Evolutionary conservation across 306 rosid genomes (phyloP).

Genomic region (Prunus fruticosa): DNA sequence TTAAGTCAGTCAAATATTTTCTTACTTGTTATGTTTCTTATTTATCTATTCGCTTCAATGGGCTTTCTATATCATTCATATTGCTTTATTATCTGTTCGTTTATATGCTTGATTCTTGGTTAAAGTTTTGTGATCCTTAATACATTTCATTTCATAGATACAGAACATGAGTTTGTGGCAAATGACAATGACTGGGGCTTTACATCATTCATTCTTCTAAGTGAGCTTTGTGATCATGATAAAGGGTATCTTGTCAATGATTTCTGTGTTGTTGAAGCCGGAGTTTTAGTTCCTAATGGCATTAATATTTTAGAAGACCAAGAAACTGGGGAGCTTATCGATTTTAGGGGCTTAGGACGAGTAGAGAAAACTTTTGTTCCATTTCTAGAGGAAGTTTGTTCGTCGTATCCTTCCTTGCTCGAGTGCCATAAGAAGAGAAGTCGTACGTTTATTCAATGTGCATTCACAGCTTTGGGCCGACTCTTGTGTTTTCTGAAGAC

Average conservation of each 20-base stretch:
- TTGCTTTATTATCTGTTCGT: too few relatives aligned
- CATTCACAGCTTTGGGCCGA: too few relatives aligned
- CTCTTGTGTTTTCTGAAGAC: too few relatives aligned
- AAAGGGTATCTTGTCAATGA: background rate
- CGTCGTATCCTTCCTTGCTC: too few relatives aligned
- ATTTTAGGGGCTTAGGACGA: background rate
- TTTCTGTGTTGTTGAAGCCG: background rate
- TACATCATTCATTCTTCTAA: background rate
- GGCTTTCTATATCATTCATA: too few relatives aligned
- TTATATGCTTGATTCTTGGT: too few relatives aligned
- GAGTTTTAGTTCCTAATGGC: background rate
- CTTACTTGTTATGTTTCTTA: too few relatives aligned
- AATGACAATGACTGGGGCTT: background rate
- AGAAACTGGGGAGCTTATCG: too few relatives aligned
- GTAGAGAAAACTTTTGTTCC: background rate
- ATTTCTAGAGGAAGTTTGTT: conserved; percentile 3
- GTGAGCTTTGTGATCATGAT: background rate
- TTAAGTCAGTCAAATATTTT: too few relatives aligned
- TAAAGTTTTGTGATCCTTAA: background rate
- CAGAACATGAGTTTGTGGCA: background rate
- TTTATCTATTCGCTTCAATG: too few relatives aligned
- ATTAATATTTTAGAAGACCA: background rate
- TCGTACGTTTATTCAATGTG: too few relatives aligned
- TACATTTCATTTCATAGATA: background rate
- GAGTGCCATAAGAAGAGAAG: too few relatives aligned